Base-by-base conservation (phyloP, 139 green algal genomes). In the Mesotaenium endlicherianum region DNA sequence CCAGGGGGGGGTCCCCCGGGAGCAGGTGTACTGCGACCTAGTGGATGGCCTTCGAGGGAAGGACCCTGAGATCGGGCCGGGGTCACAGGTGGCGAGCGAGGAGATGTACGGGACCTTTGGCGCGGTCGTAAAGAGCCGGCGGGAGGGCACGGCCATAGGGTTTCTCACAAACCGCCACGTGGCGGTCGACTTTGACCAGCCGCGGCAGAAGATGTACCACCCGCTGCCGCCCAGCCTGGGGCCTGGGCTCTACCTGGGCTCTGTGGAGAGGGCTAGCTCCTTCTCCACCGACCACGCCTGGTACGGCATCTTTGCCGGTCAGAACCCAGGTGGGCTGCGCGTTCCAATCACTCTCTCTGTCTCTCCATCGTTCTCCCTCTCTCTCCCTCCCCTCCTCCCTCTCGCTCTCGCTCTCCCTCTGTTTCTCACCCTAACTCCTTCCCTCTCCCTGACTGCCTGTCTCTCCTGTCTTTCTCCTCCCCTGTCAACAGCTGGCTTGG, bases 111-210 rank as follows among this genome's bases (percentile, higher is more conserved):
- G 75, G 39, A 82, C 75, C 3, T 34, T 82, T 34, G 75, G 75
- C 36, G 75, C 75, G 6, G 31, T 82, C 36, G 75, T 82, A 36
- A 34, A 34, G 55, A 77, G 75, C 4, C 50, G 68, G 41, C 36
- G 30, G 16, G 42, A 77, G 41, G n/a, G 17, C 11, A 70, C 5
- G 26, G 38, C 11, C 6, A 49, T 82, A 75, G 75, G 75, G 50
- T 82, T 82, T 45, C 50, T 82, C 20, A 82, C 75, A 16, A 82
- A 82, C 75, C 30, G 75, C 30, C 75, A 82, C 75, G 75, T 82
- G 58, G 50, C 50, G 31, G 75, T 82, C 8, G 75, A 82, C 20
- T 76, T 82, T 40, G 58, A 75, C 50, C 75, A 82, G 50, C 75
- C 75, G 38, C 36, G 31, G 50, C 75, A 82, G 58, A 75, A 75